Conservation (phyloP, 2,329 filamentous ascomycete species). For the Malbranchea zuffiana region DNA sequence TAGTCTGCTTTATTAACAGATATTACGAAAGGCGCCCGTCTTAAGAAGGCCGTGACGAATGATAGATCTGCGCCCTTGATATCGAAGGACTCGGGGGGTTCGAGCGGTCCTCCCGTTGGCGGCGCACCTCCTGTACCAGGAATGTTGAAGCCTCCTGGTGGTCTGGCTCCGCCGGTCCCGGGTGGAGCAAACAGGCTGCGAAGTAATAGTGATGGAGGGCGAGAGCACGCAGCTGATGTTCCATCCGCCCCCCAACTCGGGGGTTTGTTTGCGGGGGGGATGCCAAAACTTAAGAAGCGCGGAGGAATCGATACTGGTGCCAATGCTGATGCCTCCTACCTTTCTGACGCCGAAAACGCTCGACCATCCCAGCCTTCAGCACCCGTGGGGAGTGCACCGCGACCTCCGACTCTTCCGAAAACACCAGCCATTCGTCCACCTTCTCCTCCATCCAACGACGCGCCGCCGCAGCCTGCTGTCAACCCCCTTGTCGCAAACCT, state of each 20-base stretch:
- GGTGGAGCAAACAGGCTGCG: conserved; percentile 49
- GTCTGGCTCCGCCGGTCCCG: conserved; percentile 61
- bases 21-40: conserved; percentile 65
- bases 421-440: conserved; percentile 41
- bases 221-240: conserved; percentile 34
- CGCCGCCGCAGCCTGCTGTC: conserved; percentile 41
- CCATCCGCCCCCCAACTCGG: conserved; percentile 66
- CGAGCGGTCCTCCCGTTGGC: conserved; percentile 52
- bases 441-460: conserved; percentile 39
- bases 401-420: conserved; percentile 49
- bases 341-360: conserved; percentile 64
- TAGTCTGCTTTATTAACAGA: conserved; percentile 80
- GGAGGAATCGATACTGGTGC: conserved; percentile 70
- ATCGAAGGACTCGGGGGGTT: conserved; percentile 44
- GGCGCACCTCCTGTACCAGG: conserved; percentile 74
- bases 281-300: conserved; percentile 88
- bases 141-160: conserved; percentile 47
- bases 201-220: conserved; percentile 69
- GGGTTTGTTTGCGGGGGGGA: conserved; percentile 83
- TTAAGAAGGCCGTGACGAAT: conserved; percentile 84
- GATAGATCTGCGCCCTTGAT: conserved; percentile 77
- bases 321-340: conserved; percentile 58
- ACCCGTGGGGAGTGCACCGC: conserved; percentile 42
- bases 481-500: conserved; percentile 46
- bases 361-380: conserved; percentile 42